Base-by-base conservation (phyloP, 106 monocot genomes). In the Apostasia shenzhenica region DNA sequence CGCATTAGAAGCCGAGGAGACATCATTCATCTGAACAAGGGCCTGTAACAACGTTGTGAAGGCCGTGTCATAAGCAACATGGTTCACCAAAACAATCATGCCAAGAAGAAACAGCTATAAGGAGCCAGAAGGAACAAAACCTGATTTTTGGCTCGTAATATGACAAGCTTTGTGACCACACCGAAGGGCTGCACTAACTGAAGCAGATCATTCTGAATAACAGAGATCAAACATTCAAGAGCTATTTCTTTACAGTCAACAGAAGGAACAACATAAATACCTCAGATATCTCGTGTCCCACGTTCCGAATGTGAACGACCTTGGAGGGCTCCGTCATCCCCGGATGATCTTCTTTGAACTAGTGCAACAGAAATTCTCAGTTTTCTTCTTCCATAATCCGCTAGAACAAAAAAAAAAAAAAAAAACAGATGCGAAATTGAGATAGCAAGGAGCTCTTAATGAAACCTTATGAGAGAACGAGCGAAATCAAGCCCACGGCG, bases 251-350 rank as follows among this genome's bases (percentile, higher is more conserved):
- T 4, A 14, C 43, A 5, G 12, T 2, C 46, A 41, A 76, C 0
- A 49, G 48, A 6, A 65, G 48, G 0, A 49, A 48, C 1, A 65
- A 43, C 26, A 9, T 48, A 65, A 14, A 48, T 1, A 65, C 65
- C 65, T 65, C 65, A 13, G 88, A 63, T 52, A 95, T 88, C 44
- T 95, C 94, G 46, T 83, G 88, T 38, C 94, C 94, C 54, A 95
- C 94, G 48, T 95, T 95, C 14, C 94, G 91, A 48, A 95, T 76
- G 59, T 95, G 94, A 67, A 95, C 91, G 42, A 95, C 94, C 51
- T 95, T 95, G 3, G 94, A 91, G 3, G 94, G 85, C 73, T 91
- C 94, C 70, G 85, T 65, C 94, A 95, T 95, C 37, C 48, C 43
- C 37, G 14, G 43, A 41, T 13, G 45, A 59, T 0, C 40, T 59